Base-by-base conservation (phyloP, 176 grass and related monocot species). In the Phyllostachys edulis region DNA sequence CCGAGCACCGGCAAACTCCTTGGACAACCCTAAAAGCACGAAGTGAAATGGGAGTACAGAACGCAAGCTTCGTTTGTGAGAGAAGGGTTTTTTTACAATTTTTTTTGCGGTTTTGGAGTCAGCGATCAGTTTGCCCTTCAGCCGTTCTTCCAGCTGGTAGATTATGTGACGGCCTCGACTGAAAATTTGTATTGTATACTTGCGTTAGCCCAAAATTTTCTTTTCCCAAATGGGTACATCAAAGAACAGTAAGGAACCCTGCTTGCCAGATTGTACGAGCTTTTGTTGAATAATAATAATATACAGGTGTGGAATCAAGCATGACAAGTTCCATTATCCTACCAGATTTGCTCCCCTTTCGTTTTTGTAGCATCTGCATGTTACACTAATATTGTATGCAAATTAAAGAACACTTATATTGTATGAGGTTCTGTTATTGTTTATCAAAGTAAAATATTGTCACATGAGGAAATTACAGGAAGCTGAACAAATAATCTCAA, bases 51-150 rank as follows among this genome's bases (percentile, higher is more conserved):
- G 23, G 12, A 60, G 18, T 3, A 34, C 83, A 77, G 18, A 23
- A 59, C 26, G 7, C 62, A 46, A 77, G 36, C 9, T 80, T 87
- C 80, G 89, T 68, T 73, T 84, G 42, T 87, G 89, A 87, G n/a
- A n/a, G 82, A 75, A 0, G 0, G 2, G 51, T 27, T 40, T 3
- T 47, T 69, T 55, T 41, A 4, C 62, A 57, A 36, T 38, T 74
- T 15, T 20, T 20, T 20, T 60, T 68, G 44, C 1, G 39, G 18
- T 69, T 76, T 85, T 62, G 40, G 42, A 85, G 71, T 60, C 34
- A 75, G 17, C 32, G 1, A 24, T 29, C 27, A 41, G 29, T 80
- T 37, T 62, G 56, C 4, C 0, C 12, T 73, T 75, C 69, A 75
- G 42, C 7, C 1, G 1, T 23, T 78, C 61, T 32, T 63, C 61